These are phyloP conservation scores for Hibiscus tridactylites DNA, from an alignment of 345 rosid species.

Conservation along the genomic window DNA sequence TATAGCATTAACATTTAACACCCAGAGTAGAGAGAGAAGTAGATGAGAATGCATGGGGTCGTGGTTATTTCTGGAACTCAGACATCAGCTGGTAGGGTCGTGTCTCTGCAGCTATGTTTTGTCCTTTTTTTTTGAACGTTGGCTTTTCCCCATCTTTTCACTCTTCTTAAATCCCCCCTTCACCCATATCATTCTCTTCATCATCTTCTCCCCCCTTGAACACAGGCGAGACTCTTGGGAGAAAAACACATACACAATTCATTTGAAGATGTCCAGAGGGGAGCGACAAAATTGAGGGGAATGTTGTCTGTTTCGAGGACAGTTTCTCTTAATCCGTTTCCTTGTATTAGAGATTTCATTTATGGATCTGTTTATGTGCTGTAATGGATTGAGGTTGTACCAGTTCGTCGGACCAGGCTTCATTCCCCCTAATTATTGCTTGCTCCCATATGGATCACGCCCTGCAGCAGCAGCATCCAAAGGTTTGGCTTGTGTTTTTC, in stretches of 20 bases:
- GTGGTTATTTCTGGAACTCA: slow-evolving; percentile 62
- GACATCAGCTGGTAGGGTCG: slow-evolving; percentile 39
- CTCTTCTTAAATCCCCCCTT: slow-evolving; percentile 27
- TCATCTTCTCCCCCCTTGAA: slow-evolving; percentile 44
- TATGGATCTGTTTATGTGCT: neutral
- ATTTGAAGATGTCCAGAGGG: slow-evolving; percentile 11
- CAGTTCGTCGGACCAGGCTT: slow-evolving; percentile 97
- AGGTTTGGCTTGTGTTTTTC: slow-evolving; percentile 22
- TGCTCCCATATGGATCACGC: slow-evolving; percentile 29
- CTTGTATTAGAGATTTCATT: neutral
- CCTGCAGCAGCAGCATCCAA: neutral
- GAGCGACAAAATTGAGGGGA: slow-evolving; percentile 67
- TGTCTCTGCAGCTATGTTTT: slow-evolving; percentile 33
- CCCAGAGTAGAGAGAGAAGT: neutral
- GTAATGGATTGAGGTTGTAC: slow-evolving; percentile 8
- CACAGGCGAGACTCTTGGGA: slow-evolving; percentile 62
- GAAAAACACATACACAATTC: neutral
- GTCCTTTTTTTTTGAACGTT: slow-evolving; percentile 41
- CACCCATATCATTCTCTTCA: slow-evolving; percentile 30
- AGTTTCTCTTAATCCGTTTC: slow-evolving; percentile 18
- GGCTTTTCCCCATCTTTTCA: slow-evolving; percentile 24
- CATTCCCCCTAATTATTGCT: slow-evolving; percentile 87
- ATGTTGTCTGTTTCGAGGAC: slow-evolving; percentile 98
- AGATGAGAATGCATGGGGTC: slow-evolving; percentile 37
- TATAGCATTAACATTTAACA: neutral